These are phyloP conservation scores for Phytopythium ostracodes DNA, from an alignment of 352 stramenopile species.

Conservation along the genomic window DNA sequence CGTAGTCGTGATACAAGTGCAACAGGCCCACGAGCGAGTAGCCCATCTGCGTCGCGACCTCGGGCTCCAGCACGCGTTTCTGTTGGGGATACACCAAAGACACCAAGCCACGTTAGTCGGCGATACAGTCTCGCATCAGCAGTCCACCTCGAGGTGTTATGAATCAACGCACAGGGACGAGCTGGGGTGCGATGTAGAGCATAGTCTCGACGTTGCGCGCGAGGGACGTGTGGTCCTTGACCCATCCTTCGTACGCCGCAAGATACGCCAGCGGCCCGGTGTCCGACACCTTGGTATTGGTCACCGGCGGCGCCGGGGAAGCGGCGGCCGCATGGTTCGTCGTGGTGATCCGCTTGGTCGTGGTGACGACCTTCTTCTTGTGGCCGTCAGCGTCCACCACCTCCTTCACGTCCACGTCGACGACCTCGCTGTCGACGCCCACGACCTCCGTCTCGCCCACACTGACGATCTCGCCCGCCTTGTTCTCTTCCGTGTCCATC, in stretches of 20 bases:
- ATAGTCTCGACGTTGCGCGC: conserved; percentile 77
- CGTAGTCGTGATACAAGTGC: conserved; percentile 80
- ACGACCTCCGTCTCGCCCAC: conserved; percentile 1
- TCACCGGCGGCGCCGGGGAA: conserved; percentile 10
- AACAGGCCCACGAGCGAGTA: conserved; percentile 78
- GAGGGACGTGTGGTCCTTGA: conserved; percentile 46
- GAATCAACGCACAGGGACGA: conserved; percentile 51
- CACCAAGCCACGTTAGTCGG: not conserved
- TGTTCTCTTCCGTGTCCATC: conserved; percentile 8
- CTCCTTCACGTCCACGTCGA: not conserved
- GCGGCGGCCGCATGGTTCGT: conserved; percentile 16
- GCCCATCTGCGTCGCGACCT: conserved; percentile 66
- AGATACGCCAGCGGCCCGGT: conserved; percentile 15
- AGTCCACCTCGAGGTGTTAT: not conserved
- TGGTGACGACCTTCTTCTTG: not conserved
- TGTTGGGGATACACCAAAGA: conserved; percentile 16
- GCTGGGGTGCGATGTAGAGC: conserved; percentile 72
- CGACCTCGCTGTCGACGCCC: conserved; percentile 1
- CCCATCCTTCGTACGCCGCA: conserved; percentile 61
- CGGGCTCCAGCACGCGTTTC: conserved; percentile 53
- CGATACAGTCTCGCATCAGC: no score
- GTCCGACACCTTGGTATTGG: conserved; percentile 4
- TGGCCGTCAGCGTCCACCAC: not conserved
- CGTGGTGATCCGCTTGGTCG: conserved; percentile 5
- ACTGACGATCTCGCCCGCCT: conserved; percentile 2